These are phyloP conservation scores for Apophysomyces variabilis DNA, from an alignment of 371 early-diverging fungal genomes.

Conservation along the genomic window DNA sequence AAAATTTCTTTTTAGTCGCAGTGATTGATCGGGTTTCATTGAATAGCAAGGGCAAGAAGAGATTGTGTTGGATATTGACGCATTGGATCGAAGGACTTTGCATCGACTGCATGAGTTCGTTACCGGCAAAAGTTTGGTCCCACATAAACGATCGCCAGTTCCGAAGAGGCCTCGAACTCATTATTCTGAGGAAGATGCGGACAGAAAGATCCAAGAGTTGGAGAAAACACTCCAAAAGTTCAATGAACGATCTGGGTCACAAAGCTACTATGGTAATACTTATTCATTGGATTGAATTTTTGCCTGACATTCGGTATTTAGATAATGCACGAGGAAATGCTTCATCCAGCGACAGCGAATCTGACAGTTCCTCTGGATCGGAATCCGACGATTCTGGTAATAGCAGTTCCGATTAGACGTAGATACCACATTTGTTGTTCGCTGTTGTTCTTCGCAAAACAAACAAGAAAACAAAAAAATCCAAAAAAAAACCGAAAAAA, in stretches of 20 bases:
- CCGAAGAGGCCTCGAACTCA: constrained; percentile 42
- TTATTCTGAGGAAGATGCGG: constrained; percentile 56
- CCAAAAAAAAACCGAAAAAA: constrained; percentile 10
- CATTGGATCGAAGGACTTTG: constrained; percentile 79
- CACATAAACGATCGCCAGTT: constrained; percentile 16
- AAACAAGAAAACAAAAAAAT: not conserved
- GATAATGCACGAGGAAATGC: constrained; percentile 14
- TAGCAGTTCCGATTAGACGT: constrained; percentile 70
- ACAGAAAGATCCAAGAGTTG: constrained; percentile 66
- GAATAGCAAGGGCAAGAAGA: constrained; percentile 74
- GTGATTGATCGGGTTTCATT: not conserved
- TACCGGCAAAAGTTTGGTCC: constrained; percentile 38
- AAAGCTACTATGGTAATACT: constrained; percentile 25
- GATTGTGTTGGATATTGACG: constrained; percentile 94
- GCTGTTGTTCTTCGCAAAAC: constrained; percentile 17
- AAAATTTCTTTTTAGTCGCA: not conserved
- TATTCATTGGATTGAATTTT: not conserved
- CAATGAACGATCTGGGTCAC: constrained; percentile 25
- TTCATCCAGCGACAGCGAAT: constrained; percentile 60
- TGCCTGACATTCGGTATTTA: not conserved
- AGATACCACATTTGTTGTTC: constrained; percentile 31
- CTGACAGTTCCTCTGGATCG: constrained; percentile 66
- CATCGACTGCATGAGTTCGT: constrained; percentile 86
- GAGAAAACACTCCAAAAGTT: constrained; percentile 72
- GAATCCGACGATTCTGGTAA: constrained; percentile 79